These are phyloP conservation scores for Penicillium verrucosum DNA, from an alignment of 2,329 filamentous ascomycete species.

Conservation along the genomic window DNA sequence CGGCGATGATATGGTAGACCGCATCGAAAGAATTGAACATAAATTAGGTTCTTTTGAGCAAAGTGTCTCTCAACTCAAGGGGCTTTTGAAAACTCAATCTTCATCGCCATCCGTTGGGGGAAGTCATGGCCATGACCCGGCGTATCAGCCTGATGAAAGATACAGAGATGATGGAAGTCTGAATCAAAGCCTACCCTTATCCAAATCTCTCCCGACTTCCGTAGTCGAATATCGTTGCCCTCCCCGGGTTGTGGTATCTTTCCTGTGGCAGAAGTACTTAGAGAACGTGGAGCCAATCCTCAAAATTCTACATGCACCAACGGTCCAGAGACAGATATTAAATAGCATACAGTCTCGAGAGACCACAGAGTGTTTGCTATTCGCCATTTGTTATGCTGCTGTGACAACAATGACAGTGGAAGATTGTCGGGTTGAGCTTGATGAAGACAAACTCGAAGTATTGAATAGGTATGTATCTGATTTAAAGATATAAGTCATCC, in stretches of 20 bases:
- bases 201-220: neutral
- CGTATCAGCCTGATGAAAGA: neutral
- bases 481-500: neutral
- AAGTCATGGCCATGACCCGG: neutral
- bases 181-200: neutral
- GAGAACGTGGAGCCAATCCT: slow-evolving; percentile 52
- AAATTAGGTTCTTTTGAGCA: neutral
- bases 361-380: slow-evolving; percentile 13
- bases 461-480: slow-evolving; percentile 11
- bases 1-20: neutral
- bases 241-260: slow-evolving; percentile 1
- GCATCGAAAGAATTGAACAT: slow-evolving; percentile 12
- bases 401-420: slow-evolving; percentile 1
- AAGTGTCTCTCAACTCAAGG: slow-evolving; percentile 4
- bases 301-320: slow-evolving; percentile 55
- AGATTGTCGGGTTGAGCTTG: slow-evolving; percentile 2
- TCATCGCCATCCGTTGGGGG: neutral
- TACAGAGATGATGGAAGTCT: too few species aligned
- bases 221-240: neutral
- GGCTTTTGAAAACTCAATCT: neutral
- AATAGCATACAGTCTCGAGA: slow-evolving; percentile 26
- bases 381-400: slow-evolving; percentile 20
- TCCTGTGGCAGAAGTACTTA: slow-evolving; percentile 23
- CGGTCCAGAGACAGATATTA: slow-evolving; percentile 46
- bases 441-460: slow-evolving; percentile 7